Evolutionary conservation across 495 filamentous ascomycete genomes (phyloP).

Genomic region (Talaromyces liani): DNA sequence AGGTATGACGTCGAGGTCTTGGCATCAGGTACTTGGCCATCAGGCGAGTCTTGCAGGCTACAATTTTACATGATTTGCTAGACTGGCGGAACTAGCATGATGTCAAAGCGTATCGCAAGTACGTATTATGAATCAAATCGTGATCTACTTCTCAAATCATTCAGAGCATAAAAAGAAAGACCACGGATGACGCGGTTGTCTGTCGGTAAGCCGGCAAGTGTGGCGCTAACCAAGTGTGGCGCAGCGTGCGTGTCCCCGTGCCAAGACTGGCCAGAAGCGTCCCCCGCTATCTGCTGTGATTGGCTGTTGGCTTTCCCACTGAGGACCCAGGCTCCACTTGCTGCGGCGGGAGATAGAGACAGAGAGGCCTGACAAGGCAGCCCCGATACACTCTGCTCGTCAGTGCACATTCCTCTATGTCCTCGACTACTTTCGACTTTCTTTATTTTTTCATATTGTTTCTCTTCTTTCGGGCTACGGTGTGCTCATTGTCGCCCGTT

Average conservation of each 20-base stretch:
- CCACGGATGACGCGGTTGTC: neutral
- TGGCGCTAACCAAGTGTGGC: slow-evolving; percentile 2
- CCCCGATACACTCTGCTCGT: neutral
- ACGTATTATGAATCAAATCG: neutral
- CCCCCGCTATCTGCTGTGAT: neutral
- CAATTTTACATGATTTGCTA: neutral
- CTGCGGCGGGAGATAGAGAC: neutral
- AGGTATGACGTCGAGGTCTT: slow-evolving; percentile 1
- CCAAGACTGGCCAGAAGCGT: neutral
- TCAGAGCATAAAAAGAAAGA: neutral
- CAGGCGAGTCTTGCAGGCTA: neutral
- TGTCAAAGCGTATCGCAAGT: neutral
- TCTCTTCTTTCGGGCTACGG: neutral
- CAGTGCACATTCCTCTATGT: neutral
- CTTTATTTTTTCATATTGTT: neutral
- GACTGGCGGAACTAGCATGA: neutral
- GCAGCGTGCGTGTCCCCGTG: neutral
- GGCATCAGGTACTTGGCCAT: neutral
- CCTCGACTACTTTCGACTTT: neutral
- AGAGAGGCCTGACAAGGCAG: neutral
- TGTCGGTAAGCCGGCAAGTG: neutral
- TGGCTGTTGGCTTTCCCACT: neutral
- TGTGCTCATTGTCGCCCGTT: neutral
- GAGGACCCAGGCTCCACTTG: neutral
- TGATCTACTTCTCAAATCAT: neutral